Evolutionary conservation across 2,329 filamentous ascomycete species (phyloP).

Genomic region (Canariomyces notabilis): DNA sequence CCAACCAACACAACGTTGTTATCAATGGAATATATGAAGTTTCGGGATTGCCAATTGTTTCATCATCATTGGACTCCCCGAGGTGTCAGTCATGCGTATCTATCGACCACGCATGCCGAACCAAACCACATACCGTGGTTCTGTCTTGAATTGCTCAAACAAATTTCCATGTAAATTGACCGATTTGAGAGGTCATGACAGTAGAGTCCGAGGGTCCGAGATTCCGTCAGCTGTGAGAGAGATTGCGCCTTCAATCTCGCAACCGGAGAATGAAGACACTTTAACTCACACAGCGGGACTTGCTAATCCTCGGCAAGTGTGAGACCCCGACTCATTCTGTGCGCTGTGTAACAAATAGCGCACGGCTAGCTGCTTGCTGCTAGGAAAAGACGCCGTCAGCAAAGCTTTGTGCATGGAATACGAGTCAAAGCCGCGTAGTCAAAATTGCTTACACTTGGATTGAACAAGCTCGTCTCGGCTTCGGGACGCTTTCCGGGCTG

Average conservation of each 20-base stretch:
- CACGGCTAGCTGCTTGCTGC: background rate
- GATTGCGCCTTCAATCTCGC: slow-evolving; percentile 8
- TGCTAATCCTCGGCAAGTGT: background rate
- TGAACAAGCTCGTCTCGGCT: too few species aligned
- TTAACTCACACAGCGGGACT: too few species aligned
- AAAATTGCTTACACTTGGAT: background rate
- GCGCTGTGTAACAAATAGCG: slow-evolving; percentile 2
- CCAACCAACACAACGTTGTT: background rate
- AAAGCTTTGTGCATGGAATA: background rate
- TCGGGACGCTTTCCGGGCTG: too few species aligned
- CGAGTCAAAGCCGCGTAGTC: background rate
- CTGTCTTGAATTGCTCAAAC: background rate
- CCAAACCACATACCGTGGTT: too few species aligned
- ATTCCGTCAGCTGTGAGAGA: slow-evolving; percentile 9
- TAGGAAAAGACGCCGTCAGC: background rate
- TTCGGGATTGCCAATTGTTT: background rate
- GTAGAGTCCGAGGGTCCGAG: too few species aligned
- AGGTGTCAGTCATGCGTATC: background rate
- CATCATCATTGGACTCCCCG: background rate
- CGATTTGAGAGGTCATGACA: too few species aligned
- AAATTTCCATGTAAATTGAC: background rate
- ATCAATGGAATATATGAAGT: background rate
- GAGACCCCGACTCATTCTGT: slow-evolving; percentile 1
- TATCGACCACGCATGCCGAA: background rate
- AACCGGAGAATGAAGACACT: background rate